Evolutionary conservation across 805 yeast species (phyloP).

Genomic region (Tetrapisispora taiwanensis): DNA sequence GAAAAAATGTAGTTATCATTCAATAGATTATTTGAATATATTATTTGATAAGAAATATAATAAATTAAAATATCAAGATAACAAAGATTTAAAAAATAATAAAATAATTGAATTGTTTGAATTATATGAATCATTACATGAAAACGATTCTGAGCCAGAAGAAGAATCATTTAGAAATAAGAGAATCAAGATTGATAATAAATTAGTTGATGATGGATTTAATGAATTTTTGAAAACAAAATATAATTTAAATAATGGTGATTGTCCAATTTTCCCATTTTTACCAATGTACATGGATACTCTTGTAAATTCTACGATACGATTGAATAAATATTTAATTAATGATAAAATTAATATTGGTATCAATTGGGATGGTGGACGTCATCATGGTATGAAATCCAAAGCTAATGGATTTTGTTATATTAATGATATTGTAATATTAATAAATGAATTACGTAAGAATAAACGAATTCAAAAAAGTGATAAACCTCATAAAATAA

Average conservation of each 20-base stretch:
- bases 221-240: not conserved
- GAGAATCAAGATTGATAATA: constrained; percentile 2
- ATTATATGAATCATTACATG: not conserved
- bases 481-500: constrained; percentile 28
- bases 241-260: constrained; percentile 29
- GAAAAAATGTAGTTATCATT: constrained; percentile 29
- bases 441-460: constrained; percentile 42
- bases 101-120: constrained; percentile 4
- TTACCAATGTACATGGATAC: constrained; percentile 36
- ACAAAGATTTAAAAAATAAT: constrained; percentile 8
- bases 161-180: not conserved
- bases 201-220: no score
- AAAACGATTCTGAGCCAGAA: constrained; percentile 4
- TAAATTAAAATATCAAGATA: constrained; percentile 15
- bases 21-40: constrained; percentile 31
- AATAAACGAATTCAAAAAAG: constrained; percentile 14
- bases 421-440: constrained; percentile 55
- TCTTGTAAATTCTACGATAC: not conserved
- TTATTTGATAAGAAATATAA: constrained; percentile 26
- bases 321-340: not conserved
- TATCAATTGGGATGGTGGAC: constrained; percentile 71
- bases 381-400: constrained; percentile 54
- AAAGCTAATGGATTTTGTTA: constrained; percentile 66
- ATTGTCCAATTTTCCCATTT: constrained; percentile 53
- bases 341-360: constrained; percentile 25